phyloP scores from a whole-genome alignment of 805 yeast species.

The Diddensiella caesifluorescens region DNA sequence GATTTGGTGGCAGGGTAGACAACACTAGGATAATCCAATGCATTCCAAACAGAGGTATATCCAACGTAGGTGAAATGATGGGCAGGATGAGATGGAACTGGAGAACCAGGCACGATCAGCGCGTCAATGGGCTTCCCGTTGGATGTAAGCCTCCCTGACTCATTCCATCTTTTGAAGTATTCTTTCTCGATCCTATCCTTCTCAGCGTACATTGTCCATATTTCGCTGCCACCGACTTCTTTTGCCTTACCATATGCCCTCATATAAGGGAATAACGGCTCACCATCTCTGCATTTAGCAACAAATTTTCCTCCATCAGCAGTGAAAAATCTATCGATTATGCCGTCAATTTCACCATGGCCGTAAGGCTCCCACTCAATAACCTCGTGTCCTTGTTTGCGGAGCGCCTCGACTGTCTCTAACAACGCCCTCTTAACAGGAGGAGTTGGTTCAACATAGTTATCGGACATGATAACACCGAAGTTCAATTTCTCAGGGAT shows the following conservation, averaged over 20 bases:
- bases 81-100: slow-evolving; percentile 22
- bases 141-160: slow-evolving; percentile 33
- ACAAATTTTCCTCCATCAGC: slow-evolving; percentile 6
- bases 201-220: slow-evolving; percentile 40
- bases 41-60: slow-evolving; percentile 68
- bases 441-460: slow-evolving; percentile 44
- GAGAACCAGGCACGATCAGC: slow-evolving; percentile 43
- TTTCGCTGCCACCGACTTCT: slow-evolving; percentile 36
- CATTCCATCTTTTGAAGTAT: slow-evolving; percentile 41
- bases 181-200: slow-evolving; percentile 30
- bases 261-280: slow-evolving; percentile 38
- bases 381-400: slow-evolving; percentile 21
- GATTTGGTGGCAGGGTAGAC: slow-evolving; percentile 28
- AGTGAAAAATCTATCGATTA: slow-evolving; percentile 1
- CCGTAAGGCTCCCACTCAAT: slow-evolving; percentile 20
- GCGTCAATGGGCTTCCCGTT: slow-evolving; percentile 44
- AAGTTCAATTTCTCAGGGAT: slow-evolving; percentile 9
- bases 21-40: slow-evolving; percentile 63
- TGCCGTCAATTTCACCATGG: neutral
- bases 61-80: slow-evolving; percentile 54
- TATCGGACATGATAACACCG: slow-evolving; percentile 31
- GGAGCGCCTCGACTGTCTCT: slow-evolving; percentile 25
- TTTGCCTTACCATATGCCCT: slow-evolving; percentile 33
- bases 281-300: slow-evolving; percentile 8
- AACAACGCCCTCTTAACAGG: slow-evolving; percentile 45